Evolutionary conservation across 1,284 basidiomycete species (phyloP).

Genomic region (Moniliophthora roreri): DNA sequence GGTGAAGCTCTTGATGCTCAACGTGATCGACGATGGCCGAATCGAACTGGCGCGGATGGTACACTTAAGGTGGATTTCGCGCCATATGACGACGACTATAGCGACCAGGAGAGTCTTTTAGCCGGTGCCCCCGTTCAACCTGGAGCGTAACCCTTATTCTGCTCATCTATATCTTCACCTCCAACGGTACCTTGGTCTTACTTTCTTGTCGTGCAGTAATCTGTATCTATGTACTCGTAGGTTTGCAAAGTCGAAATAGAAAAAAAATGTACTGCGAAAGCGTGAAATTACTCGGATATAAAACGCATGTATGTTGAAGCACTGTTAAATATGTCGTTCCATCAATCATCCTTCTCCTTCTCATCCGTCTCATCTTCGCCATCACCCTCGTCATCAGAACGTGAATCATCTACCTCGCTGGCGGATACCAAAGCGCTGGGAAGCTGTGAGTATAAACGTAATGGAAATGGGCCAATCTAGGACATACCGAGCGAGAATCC

Average conservation of each 20-base stretch:
- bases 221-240: too few species aligned
- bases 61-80: slow-evolving; percentile 59
- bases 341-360: slow-evolving; percentile 30
- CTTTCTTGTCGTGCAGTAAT: too few species aligned
- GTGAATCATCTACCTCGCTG: slow-evolving; percentile 36
- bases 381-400: slow-evolving; percentile 72
- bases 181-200: too few species aligned
- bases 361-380: slow-evolving; percentile 40
- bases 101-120: slow-evolving; percentile 50
- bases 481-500: slow-evolving; percentile 56
- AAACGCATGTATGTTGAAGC: too few species aligned
- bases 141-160: too few species aligned
- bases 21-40: slow-evolving; percentile 74
- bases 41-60: slow-evolving; percentile 38
- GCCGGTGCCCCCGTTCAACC: too few species aligned
- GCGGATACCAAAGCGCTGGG: slow-evolving; percentile 37
- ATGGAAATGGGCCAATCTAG: not conserved
- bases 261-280: too few species aligned
- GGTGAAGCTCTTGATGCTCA: slow-evolving; percentile 54
- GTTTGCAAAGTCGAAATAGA: too few species aligned
- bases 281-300: too few species aligned
- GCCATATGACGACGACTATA: slow-evolving; percentile 56
- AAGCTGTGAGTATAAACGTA: slow-evolving; percentile 18
- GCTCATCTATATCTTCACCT: too few species aligned
- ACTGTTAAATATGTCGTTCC: too few species aligned